Conservation (phyloP, 2,329 filamentous ascomycete species). For the Fusarium succisae region DNA sequence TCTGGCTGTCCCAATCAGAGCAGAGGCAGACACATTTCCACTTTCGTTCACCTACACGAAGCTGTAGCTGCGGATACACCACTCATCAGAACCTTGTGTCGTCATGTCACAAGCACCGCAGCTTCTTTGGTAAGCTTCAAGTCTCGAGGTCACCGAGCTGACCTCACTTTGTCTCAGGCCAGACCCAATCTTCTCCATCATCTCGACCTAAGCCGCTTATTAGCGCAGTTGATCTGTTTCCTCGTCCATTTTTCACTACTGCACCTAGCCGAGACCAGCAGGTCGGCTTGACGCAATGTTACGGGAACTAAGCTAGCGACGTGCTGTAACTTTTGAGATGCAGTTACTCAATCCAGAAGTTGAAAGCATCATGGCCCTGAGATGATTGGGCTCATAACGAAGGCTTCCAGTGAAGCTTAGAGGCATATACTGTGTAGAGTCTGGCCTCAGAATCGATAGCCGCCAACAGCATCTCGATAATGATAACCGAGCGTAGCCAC, state of each 20-base stretch:
- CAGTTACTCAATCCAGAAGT: constrained; percentile 14
- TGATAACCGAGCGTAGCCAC: constrained; percentile 3
- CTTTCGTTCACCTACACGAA: constrained; percentile 25
- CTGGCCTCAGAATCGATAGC: constrained; percentile 33
- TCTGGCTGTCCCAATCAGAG: background rate
- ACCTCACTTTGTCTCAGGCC: constrained; percentile 37
- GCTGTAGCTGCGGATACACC: constrained; percentile 17
- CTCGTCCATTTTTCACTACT: constrained; percentile 27
- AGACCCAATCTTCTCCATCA: constrained; percentile 19
- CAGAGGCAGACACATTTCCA: constrained; percentile 9
- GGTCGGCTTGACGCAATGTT: constrained; percentile 39
- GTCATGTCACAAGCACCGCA: constrained; percentile 15
- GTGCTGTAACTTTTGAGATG: constrained; percentile 2
- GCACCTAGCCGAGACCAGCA: constrained; percentile 41
- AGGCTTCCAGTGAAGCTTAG: background rate
- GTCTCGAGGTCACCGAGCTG: constrained; percentile 21
- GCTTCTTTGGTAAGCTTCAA: constrained; percentile 17
- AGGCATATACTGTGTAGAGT: constrained; percentile 12
- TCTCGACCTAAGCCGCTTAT: constrained; percentile 17
- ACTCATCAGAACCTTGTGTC: constrained; percentile 11
- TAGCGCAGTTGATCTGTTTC: constrained; percentile 38
- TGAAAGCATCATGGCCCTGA: constrained; percentile 22
- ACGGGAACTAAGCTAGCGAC: constrained; percentile 21
- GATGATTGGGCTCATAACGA: constrained; percentile 12
- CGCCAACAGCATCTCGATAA: background rate